A percentile compares a stretch with the other conserved stretches of the same genome.
Evolutionary conservation across 106 monocot genomes (phyloP).

Genomic region (Dioscorea dumetorum): DNA sequence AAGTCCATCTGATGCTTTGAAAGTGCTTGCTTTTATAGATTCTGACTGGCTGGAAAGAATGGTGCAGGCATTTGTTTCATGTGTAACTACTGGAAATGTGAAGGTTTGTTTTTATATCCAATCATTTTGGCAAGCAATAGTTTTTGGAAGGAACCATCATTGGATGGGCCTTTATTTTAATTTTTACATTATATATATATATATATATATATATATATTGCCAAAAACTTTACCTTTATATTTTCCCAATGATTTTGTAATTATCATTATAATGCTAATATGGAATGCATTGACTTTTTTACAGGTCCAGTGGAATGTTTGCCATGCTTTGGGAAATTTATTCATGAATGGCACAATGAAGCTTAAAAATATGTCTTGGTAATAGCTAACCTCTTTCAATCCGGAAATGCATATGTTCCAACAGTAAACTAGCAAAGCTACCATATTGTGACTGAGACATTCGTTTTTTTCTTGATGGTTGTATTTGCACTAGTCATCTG

Average conservation of each 20-base stretch:
- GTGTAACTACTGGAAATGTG: constrained; percentile 99
- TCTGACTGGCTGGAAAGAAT: constrained; percentile 79
- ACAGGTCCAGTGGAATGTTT: constrained; percentile 99
- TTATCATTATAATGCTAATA: too few species aligned
- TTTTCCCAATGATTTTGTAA: too few species aligned
- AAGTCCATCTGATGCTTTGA: constrained; percentile 11
- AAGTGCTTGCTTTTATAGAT: constrained; percentile 18
- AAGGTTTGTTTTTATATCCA: constrained; percentile 39
- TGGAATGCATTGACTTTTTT: background rate
- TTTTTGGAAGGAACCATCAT: too few species aligned
- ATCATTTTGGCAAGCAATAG: too few species aligned
- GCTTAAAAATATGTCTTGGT: constrained; percentile 67
- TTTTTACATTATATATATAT: too few species aligned
- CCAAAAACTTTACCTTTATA: too few species aligned
- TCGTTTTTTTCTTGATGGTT: too few species aligned
- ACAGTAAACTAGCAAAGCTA: background rate
- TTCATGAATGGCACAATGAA: constrained; percentile 79
- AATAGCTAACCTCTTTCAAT: background rate
- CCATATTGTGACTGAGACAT: too few species aligned
- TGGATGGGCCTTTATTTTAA: too few species aligned
- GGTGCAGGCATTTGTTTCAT: constrained; percentile 94
- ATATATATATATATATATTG: too few species aligned
- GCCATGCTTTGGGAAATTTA: constrained; percentile 92
- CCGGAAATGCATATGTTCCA: too few species aligned
- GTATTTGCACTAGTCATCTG: too few species aligned